Percentiles rank a stretch among this genome's conserved stretches.
Conservation (phyloP, 225 moss, liverwort and hornwort genomes). For the Anthoceros angustus region DNA sequence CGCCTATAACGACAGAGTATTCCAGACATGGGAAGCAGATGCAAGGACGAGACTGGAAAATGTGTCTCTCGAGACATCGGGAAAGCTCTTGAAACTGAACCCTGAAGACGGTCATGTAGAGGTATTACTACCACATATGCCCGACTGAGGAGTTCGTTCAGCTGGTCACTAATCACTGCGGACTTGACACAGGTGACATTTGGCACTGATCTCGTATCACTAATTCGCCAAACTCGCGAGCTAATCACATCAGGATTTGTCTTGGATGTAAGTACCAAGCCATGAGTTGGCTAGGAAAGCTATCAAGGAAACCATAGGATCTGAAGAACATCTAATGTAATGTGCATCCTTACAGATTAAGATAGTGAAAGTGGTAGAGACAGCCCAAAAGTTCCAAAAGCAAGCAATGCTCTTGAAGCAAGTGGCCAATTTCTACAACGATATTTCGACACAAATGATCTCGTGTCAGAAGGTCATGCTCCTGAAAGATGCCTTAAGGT, state of each 20-base stretch:
- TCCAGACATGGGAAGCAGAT: constrained; percentile 19
- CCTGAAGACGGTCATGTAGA: constrained; percentile 20
- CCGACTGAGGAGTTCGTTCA: background rate
- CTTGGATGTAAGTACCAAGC: constrained; percentile 12
- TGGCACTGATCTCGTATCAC: constrained; percentile 17
- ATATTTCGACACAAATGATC: constrained; percentile 22
- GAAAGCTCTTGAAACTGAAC: constrained; percentile 14
- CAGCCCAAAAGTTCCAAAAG: constrained; percentile 22
- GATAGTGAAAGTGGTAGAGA: constrained; percentile 19
- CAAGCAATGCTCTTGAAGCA: constrained; percentile 29
- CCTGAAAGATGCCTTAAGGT: constrained; percentile 21
- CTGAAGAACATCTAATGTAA: background rate
- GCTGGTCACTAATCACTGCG: background rate
- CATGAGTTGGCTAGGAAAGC: too few relatives aligned
- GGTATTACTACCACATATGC: constrained; percentile 3
- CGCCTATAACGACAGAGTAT: background rate
- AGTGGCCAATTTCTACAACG: constrained; percentile 28
- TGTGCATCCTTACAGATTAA: constrained; percentile 8
- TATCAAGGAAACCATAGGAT: too few relatives aligned
- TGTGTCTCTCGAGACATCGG: constrained; percentile 15
- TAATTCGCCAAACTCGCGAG: constrained; percentile 22
- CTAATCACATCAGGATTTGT: constrained; percentile 15
- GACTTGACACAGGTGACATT: constrained; percentile 12
- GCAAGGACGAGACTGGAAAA: constrained; percentile 10
- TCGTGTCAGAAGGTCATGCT: constrained; percentile 25